Evolutionary conservation across 495 filamentous ascomycete species (phyloP), one percentile per base, ranked within the genome.

Genomic region (Chaetomium tenue): DNA sequence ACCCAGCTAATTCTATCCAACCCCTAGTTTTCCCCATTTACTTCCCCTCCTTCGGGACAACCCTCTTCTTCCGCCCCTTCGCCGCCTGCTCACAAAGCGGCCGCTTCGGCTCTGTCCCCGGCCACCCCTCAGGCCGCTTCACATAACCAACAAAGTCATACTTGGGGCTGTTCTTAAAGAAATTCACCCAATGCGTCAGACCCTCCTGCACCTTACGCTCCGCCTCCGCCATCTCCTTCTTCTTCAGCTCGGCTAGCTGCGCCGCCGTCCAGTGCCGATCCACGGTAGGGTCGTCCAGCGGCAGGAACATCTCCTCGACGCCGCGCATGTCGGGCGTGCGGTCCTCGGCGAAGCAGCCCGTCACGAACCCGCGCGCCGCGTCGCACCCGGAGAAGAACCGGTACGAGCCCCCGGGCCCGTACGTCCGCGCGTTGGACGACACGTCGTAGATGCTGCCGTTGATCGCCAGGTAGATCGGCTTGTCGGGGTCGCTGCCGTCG

Each of bases 391-490:
- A 82, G 76, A 99, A 97, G 78, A 90, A 89, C 58, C 86, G 81
- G 82, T 99, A 99, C 52, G 83, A 84, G 3, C 94, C 95, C 20
- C 91, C 93, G 0, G 92, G 91, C 1, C 94, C 93, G 83, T 99
- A 98, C 68, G 89, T 86, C 22, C 79, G 76, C 0, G 81, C 85
- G 66, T 89, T 89, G 7, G 84, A 79, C 15, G 88, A 88, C 42
- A 99, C 95, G 75, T 99, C 94, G 84, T 91, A 98, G 80, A 99
- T 91, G 63, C 84, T 88, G 59, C 92, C 90, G 79, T 99, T 99
- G 52, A 99, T 83, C 58, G 91, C 92, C 55, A 99, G 81, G 77
- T 96, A 93, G 75, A 99, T 87, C 5, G 94, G 95, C 23, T 89
- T 85, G 20, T 71, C 68, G 1, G 87, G 79, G 76, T 96, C 86